These are phyloP conservation scores for Solanum paucissectum DNA, from an alignment of 257 asterid genomes.

Conservation along the genomic window DNA sequence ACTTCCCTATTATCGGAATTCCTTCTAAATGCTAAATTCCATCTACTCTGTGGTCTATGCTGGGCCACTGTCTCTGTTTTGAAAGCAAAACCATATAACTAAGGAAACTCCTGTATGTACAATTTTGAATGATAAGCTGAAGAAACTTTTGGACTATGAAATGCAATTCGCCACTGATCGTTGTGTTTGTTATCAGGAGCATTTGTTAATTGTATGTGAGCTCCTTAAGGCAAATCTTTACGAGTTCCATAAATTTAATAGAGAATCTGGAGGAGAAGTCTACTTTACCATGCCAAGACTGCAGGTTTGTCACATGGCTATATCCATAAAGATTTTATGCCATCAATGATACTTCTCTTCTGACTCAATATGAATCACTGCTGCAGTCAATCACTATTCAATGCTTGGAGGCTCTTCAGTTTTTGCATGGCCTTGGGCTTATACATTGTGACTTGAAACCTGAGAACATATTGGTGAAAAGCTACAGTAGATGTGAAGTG, in stretches of 20 bases:
- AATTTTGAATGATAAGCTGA: not conserved
- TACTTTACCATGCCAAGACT: slow-evolving; percentile 98
- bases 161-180: not conserved
- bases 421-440: slow-evolving; percentile 89
- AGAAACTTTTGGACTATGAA: not conserved
- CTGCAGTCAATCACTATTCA: slow-evolving; percentile 92
- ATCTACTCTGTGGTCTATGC: not conserved
- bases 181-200: slow-evolving; percentile 54
- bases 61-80: not conserved
- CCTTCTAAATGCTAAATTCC: not conserved
- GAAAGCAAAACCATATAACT: not conserved
- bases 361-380: slow-evolving; percentile 11
- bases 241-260: slow-evolving; percentile 89
- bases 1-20: not conserved
- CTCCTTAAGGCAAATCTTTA: slow-evolving; percentile 94
- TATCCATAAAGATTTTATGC: not conserved
- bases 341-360: slow-evolving; percentile 6
- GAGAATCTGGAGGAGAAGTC: slow-evolving; percentile 99
- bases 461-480: slow-evolving; percentile 94
- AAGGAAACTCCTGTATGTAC: not conserved
- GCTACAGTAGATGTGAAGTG: slow-evolving; percentile 98
- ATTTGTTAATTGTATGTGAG: slow-evolving; percentile 90
- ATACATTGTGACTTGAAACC: slow-evolving; percentile 99
- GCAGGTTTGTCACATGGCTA: slow-evolving; percentile 49
- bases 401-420: slow-evolving; percentile 95